Evolutionary conservation across 2,329 filamentous ascomycete genomes (phyloP), one percentile per base, ranked within the genome.

Genomic region (Paraconiothyrium sp.): DNA sequence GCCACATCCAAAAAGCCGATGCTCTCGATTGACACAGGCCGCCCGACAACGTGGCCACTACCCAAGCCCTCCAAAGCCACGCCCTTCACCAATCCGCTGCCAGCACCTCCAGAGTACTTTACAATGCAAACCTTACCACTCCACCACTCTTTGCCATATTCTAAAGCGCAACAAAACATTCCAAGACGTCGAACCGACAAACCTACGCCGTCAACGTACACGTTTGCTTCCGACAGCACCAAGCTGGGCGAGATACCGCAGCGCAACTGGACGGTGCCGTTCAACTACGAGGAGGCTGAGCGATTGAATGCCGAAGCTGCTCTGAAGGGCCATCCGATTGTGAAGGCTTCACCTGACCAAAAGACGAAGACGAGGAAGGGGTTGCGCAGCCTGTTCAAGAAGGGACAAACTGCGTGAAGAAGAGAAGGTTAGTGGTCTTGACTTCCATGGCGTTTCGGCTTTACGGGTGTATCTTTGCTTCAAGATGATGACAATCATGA

Each of bases 211-310:
- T 81, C 78, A 9, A 75, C 72, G 41, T 81, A 81, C 58, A 82
- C 81, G 1, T 78, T 82, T 58, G 78, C 80, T 5, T 81, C 80
- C 11, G 79, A 79, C 22, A 81, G 80, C 67, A 84, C 82, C 3
- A 82, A 83, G 68, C 72, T 84, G 9, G 82, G 82, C 47, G 82
- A 84, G 65, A 83, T 84, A 6, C 82, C 82, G 4, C 70, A 82
- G 69, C 74, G 78, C 41, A 76, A 78, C 50, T 83, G 82, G 82
- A 72, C 75, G 0, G 72, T 62, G 57, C 80, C 81, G 6, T 83
- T 73, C 58, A 78, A 84, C 57, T 80, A 77, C 50, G 78, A 79
- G 37, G 76, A 75, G 37, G 80, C 80, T 57, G 79, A 78, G 48
- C 68, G 77, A 24, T 64, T 79, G 66, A 83, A 84, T 58, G 67